phyloP scores from a whole-genome alignment of 768 basidiomycete genomes.

The Harrya chromipes region DNA sequence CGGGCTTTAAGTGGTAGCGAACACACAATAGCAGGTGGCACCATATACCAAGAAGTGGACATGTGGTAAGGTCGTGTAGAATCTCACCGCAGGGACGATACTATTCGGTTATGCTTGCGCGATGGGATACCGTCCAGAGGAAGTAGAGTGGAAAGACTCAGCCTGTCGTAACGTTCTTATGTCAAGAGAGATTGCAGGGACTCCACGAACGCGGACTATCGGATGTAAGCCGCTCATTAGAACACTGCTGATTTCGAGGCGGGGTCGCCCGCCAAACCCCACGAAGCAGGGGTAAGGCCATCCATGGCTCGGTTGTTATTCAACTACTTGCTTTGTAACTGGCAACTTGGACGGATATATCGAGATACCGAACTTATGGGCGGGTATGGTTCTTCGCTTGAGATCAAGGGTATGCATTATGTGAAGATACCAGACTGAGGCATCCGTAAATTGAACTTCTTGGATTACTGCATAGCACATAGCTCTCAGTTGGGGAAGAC shows the following conservation, averaged over 20 bases:
- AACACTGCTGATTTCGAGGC: background rate
- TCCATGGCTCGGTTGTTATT: background rate
- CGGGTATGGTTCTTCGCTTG: background rate
- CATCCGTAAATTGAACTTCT: background rate
- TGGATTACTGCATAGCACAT: background rate
- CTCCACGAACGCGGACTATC: too few relatives aligned
- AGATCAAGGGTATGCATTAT: background rate
- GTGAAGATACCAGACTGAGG: background rate
- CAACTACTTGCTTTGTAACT: too few relatives aligned
- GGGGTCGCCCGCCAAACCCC: background rate
- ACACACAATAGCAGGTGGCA: too few relatives aligned
- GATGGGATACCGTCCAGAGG: background rate
- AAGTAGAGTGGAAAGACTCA: constrained; percentile 4
- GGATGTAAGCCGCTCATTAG: too few relatives aligned
- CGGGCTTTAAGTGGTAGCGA: background rate
- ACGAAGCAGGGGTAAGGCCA: background rate
- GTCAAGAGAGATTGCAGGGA: too few relatives aligned
- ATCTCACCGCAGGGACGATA: too few relatives aligned
- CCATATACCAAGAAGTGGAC: too few relatives aligned
- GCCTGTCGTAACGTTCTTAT: too few relatives aligned
- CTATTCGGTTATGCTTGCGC: too few relatives aligned
- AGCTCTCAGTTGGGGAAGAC: background rate
- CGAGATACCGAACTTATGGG: too few relatives aligned
- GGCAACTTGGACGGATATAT: too few relatives aligned
- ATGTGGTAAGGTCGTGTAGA: too few relatives aligned